phyloP scores from a whole-genome alignment of 2,329 filamentous ascomycete genomes.

The Boeremia exigua region DNA sequence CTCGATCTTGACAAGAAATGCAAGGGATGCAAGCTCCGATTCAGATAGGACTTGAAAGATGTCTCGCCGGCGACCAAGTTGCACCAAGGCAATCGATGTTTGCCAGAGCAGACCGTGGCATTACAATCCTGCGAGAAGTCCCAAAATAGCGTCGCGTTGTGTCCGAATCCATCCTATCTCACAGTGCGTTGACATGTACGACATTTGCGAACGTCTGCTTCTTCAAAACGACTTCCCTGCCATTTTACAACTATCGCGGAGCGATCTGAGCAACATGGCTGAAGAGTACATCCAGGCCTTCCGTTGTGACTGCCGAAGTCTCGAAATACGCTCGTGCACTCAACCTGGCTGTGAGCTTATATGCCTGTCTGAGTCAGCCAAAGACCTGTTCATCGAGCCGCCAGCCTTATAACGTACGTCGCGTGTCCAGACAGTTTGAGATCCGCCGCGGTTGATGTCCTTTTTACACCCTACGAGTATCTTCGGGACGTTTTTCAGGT shows the following conservation, averaged over 20 bases:
- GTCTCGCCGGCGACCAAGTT: no score
- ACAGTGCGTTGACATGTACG: no score
- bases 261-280: constrained; percentile 14
- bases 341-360: constrained; percentile 22
- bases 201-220: no score
- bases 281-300: constrained; percentile 21
- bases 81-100: no score
- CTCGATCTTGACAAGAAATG: no score
- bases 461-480: constrained; percentile 28
- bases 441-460: constrained; percentile 3
- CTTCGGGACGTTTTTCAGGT: constrained; percentile 16
- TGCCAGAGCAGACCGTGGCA: no score
- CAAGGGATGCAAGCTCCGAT: no score
- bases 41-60: no score
- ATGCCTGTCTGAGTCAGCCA: constrained; percentile 10
- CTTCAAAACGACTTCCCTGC: no score
- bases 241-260: not conserved
- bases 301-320: constrained; percentile 17
- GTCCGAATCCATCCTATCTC: no score
- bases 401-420: not conserved
- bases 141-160: no score
- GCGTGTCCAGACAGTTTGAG: constrained; percentile 4
- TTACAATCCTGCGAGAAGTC: no score
- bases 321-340: constrained; percentile 24
- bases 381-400: not conserved